Percentiles rank a stretch among this genome's conserved stretches.
Conservation (phyloP, 2,329 filamentous ascomycete genomes). For the Blastomyces parvus region DNA sequence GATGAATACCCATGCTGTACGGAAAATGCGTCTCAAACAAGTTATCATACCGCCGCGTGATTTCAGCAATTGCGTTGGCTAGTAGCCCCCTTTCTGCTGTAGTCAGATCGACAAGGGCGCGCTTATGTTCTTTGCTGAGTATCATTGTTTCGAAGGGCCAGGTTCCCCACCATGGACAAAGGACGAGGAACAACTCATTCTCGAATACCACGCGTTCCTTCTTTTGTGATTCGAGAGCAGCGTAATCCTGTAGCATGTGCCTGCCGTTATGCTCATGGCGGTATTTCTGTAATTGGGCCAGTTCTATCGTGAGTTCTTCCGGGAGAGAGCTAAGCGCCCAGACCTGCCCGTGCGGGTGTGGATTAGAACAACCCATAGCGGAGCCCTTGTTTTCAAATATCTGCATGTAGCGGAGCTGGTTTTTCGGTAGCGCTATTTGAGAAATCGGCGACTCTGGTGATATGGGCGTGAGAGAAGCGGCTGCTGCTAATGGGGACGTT, state of each 20-base stretch:
- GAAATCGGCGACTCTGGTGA: slow-evolving; percentile 39
- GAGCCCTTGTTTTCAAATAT: slow-evolving; percentile 99
- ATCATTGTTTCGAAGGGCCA: slow-evolving; percentile 98
- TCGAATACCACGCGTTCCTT: slow-evolving; percentile 79
- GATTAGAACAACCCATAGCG: slow-evolving; percentile 98
- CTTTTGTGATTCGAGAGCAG: slow-evolving; percentile 69
- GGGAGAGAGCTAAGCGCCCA: slow-evolving; percentile 90
- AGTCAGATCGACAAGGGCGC: slow-evolving; percentile 72
- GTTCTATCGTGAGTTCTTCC: slow-evolving; percentile 75
- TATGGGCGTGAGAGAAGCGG: slow-evolving; percentile 47
- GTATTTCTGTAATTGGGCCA: slow-evolving; percentile 71
- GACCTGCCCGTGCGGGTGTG: slow-evolving; percentile 91
- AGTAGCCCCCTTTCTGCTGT: slow-evolving; percentile 61
- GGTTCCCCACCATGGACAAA: slow-evolving; percentile 95
- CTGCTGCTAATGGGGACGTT: slow-evolving; percentile 51
- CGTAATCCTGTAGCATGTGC: slow-evolving; percentile 80
- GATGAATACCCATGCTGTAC: slow-evolving; percentile 94
- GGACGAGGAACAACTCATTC: slow-evolving; percentile 72
- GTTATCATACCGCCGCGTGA: slow-evolving; percentile 89
- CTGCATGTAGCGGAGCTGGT: slow-evolving; percentile 93
- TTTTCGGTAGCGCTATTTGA: slow-evolving; percentile 46
- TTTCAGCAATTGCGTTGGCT: slow-evolving; percentile 76
- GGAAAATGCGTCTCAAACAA: slow-evolving; percentile 94
- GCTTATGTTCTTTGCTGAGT: slow-evolving; percentile 71
- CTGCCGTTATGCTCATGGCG: slow-evolving; percentile 59